phyloP scores from a whole-genome alignment of 108 stramenopile species.

The Bacterosira constricta region DNA sequence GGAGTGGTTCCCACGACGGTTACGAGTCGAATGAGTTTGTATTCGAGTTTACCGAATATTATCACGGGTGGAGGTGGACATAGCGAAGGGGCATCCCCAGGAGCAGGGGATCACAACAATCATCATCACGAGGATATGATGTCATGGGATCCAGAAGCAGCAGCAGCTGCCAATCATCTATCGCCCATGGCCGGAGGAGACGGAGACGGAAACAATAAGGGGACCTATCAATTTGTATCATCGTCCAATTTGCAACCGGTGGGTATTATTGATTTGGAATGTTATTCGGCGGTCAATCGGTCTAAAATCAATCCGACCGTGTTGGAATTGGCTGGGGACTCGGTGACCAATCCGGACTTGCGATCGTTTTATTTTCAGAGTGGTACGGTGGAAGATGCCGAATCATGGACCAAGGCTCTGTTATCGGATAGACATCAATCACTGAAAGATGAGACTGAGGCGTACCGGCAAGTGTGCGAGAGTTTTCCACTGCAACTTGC shows the following conservation, averaged over 20 bases:
- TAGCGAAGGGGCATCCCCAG: conserved; percentile 15
- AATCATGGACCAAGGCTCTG: conserved; percentile 83
- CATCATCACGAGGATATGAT: conserved; percentile 1
- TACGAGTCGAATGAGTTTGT: conserved; percentile 19
- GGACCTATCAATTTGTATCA: conserved; percentile 41
- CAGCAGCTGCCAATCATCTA: not conserved
- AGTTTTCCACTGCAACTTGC: conserved; percentile 84
- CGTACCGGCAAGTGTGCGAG: conserved; percentile 89
- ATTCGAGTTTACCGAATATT: conserved; percentile 36
- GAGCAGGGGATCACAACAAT: not conserved
- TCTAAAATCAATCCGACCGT: conserved; percentile 67
- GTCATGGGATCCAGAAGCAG: conserved; percentile 11
- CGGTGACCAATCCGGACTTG: conserved; percentile 77
- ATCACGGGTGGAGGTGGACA: not conserved
- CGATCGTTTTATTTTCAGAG: conserved; percentile 91
- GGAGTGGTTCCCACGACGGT: not conserved
- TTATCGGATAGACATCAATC: conserved; percentile 77
- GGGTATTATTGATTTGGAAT: conserved; percentile 97
- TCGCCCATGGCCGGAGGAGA: not conserved
- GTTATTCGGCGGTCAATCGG: conserved; percentile 86
- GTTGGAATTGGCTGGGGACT: conserved; percentile 84
- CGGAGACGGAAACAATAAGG: conserved; percentile 9
- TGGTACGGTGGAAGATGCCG: conserved; percentile 63
- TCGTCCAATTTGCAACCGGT: conserved; percentile 65
- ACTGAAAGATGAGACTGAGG: conserved; percentile 86